Evolutionary conservation across 2,329 filamentous ascomycete genomes (phyloP).

Genomic region (Alternaria conjuncta): DNA sequence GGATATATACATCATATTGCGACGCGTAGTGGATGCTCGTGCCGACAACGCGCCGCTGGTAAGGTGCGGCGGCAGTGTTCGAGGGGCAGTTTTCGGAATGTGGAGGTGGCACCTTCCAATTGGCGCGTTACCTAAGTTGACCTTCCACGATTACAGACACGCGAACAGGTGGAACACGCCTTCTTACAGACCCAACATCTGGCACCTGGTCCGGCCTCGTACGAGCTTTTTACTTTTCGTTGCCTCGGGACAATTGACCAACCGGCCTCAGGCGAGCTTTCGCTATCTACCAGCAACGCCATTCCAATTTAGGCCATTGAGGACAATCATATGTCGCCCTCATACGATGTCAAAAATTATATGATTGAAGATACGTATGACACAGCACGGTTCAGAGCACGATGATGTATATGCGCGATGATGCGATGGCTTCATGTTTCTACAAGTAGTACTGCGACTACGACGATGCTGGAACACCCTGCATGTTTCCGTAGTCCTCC

Average conservation of each 20-base stretch:
- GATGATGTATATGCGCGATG: not conserved
- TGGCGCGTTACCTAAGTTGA: not conserved
- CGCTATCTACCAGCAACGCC: not conserved
- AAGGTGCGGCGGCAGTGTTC: conserved; percentile 4
- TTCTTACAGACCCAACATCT: not conserved
- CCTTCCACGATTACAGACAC: not conserved
- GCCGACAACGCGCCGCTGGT: conserved; percentile 7
- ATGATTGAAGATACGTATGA: not conserved
- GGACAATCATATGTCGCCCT: not conserved
- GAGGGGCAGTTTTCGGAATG: conserved; percentile 26
- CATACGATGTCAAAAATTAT: not conserved
- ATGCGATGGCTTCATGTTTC: not conserved
- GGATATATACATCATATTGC: conserved; percentile 23
- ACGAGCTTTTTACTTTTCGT: not conserved
- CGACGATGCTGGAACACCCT: conserved; percentile 37
- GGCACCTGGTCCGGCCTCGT: not conserved
- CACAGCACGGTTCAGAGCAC: not conserved
- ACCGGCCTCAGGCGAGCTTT: not conserved
- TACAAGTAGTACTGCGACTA: conserved; percentile 8
- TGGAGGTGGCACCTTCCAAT: conserved; percentile 15
- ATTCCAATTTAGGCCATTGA: not conserved
- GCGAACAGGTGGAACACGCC: not conserved
- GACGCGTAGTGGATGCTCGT: conserved; percentile 16
- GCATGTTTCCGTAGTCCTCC: conserved; percentile 41
- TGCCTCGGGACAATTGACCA: not conserved